Conservation (phyloP, 2,329 filamentous ascomycete species). For the Aspergillus phoenicis region DNA sequence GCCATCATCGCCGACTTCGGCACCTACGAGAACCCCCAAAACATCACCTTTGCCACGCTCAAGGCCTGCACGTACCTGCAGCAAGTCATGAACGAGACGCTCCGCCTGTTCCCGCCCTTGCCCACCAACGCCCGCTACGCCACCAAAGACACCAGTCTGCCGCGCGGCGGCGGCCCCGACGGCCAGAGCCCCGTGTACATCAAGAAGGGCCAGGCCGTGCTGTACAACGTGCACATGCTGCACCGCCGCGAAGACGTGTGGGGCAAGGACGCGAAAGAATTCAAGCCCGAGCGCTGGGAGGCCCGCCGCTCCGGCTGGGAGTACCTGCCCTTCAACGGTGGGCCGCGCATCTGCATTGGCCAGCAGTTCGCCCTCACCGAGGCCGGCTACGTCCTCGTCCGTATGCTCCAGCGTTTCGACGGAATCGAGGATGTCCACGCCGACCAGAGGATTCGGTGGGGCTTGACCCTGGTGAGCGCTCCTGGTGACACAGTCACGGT, state of each 20-base stretch:
- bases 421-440: constrained; percentile 31
- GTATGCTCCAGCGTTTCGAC: constrained; percentile 37
- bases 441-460: constrained; percentile 26
- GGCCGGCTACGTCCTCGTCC: constrained; percentile 37
- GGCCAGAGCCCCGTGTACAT: constrained; percentile 61
- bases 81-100: constrained; percentile 38
- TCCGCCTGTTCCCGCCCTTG: constrained; percentile 47
- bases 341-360: constrained; percentile 36
- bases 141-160: constrained; percentile 43
- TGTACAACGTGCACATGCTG: constrained; percentile 70
- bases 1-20: constrained; percentile 22
- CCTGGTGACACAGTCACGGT: constrained; percentile 26
- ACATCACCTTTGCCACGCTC: constrained; percentile 46
- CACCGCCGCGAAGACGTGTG: constrained; percentile 63
- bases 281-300: constrained; percentile 54
- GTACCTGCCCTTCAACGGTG: constrained; percentile 38
- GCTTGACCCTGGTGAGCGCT: constrained; percentile 24
- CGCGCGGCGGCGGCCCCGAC: constrained; percentile 62
- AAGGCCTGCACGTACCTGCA: constrained; percentile 45
- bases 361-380: constrained; percentile 42
- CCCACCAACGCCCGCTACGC: constrained; percentile 45
- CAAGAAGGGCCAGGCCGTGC: constrained; percentile 64
- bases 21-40: constrained; percentile 14
- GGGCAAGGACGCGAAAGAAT: constrained; percentile 48
- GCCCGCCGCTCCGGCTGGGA: constrained; percentile 29